These are phyloP conservation scores for Phytophthora cactorum DNA, from an alignment of 352 stramenopile species.

Conservation along the genomic window DNA sequence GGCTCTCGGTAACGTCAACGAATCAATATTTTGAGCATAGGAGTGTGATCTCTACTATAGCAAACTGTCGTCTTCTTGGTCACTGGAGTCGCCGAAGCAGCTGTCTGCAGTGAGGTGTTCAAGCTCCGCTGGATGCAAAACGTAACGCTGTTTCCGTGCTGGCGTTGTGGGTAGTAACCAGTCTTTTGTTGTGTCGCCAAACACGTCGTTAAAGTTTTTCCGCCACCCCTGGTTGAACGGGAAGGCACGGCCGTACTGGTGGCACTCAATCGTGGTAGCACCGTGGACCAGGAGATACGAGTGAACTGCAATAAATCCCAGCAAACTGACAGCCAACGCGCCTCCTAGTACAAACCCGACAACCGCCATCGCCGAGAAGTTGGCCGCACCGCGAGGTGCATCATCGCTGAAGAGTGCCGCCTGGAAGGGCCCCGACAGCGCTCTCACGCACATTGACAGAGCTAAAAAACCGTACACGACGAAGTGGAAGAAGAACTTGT, in stretches of 20 bases:
- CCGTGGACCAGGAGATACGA: slow-evolving; percentile 69
- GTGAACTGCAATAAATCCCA: slow-evolving; percentile 80
- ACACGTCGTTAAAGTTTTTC: slow-evolving; percentile 57
- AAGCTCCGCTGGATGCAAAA: slow-evolving; percentile 53
- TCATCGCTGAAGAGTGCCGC: slow-evolving; percentile 34
- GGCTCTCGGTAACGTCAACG: slow-evolving; percentile 6
- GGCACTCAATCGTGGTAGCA: slow-evolving; percentile 83
- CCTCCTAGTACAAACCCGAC: slow-evolving; percentile 78
- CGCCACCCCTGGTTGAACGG: slow-evolving; percentile 77
- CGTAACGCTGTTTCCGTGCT: slow-evolving; percentile 18
- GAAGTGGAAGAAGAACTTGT: slow-evolving; percentile 91
- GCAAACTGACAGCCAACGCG: slow-evolving; percentile 70
- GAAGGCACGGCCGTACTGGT: slow-evolving; percentile 66
- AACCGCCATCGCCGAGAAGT: slow-evolving; percentile 55
- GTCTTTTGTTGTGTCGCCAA: slow-evolving; percentile 60
- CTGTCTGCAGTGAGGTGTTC: slow-evolving; percentile 53
- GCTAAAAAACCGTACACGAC: slow-evolving; percentile 78
- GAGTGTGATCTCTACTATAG: slow-evolving; percentile 40
- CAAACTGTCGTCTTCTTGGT: slow-evolving; percentile 63
- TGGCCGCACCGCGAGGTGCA: slow-evolving; percentile 15
- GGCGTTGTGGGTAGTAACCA: slow-evolving; percentile 61
- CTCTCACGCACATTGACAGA: slow-evolving; percentile 61
- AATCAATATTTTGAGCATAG: slow-evolving; percentile 15
- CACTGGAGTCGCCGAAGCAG: slow-evolving; percentile 53
- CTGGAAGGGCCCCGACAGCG: slow-evolving; percentile 61